Percentiles rank a stretch among this genome's conserved stretches.
phyloP scores from a whole-genome alignment of 2,329 filamentous ascomycete genomes.

The Pseudogymnoascus sp. region DNA sequence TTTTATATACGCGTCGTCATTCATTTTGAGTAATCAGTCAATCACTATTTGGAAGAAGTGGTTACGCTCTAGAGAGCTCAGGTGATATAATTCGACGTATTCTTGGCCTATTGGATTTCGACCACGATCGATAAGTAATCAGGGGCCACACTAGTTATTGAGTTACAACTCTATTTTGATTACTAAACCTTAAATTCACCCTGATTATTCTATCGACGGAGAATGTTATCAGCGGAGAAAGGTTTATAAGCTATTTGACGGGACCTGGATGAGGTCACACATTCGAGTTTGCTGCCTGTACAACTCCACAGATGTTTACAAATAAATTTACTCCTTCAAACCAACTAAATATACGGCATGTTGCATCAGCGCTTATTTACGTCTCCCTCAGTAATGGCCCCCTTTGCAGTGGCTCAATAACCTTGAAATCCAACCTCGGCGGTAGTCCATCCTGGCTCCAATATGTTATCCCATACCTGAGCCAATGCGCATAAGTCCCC shows the following conservation, averaged over 20 bases:
- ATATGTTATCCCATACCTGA: slow-evolving; percentile 42
- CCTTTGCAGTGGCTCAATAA: slow-evolving; percentile 34
- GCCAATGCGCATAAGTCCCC: slow-evolving; percentile 48
- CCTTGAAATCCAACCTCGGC: slow-evolving; percentile 28
- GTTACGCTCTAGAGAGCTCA: not conserved
- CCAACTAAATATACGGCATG: not conserved
- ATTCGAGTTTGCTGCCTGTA: not conserved
- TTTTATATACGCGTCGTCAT: slow-evolving; percentile 13
- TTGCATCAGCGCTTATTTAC: slow-evolving; percentile 6
- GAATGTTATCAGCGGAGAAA: not conserved
- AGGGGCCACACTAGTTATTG: not conserved
- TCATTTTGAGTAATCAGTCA: not conserved
- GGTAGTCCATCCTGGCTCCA: slow-evolving; percentile 40
- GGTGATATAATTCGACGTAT: not conserved
- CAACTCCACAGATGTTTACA: not conserved
- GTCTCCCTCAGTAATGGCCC: slow-evolving; percentile 30
- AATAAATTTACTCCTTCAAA: not conserved
- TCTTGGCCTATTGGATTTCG: not conserved
- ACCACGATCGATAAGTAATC: not conserved
- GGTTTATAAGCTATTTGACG: not conserved
- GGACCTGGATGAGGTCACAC: not conserved
- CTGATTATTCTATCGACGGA: not conserved
- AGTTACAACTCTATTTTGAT: not conserved
- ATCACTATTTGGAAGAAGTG: not conserved
- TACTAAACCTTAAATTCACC: not conserved